phyloP scores from a whole-genome alignment of 805 yeast species.

The Scheffersomyces amazonensis region DNA sequence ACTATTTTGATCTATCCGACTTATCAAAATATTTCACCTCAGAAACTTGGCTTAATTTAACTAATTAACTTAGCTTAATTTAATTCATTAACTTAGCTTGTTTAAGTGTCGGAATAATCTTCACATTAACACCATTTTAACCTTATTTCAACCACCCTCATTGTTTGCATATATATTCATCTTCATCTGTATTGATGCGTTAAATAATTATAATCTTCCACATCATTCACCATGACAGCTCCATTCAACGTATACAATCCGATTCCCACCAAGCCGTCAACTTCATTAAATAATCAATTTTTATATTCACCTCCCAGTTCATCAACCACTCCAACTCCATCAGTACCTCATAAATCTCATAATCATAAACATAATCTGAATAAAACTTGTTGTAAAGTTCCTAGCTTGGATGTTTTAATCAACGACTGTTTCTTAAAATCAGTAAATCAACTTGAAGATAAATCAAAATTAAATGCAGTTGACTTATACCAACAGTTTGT shows the following conservation, averaged over 20 bases:
- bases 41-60: too few relatives aligned
- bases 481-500: slow-evolving; percentile 30
- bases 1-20: too few relatives aligned
- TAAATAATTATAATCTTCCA: too few relatives aligned
- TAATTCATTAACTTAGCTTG: too few relatives aligned
- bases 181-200: too few relatives aligned
- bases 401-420: slow-evolving; percentile 23
- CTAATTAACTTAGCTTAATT: too few relatives aligned
- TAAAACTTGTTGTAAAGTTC: background rate
- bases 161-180: too few relatives aligned
- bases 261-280: background rate
- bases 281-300: background rate
- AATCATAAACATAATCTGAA: background rate
- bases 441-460: slow-evolving; percentile 14
- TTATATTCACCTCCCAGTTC: background rate
- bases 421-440: slow-evolving; percentile 29
- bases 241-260: background rate
- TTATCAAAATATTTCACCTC: too few relatives aligned
- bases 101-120: too few relatives aligned
- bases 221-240: too few relatives aligned
- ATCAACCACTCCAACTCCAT: background rate
- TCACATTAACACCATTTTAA: too few relatives aligned
- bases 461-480: slow-evolving; percentile 10
- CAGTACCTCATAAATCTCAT: background rate
- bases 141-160: too few relatives aligned